phyloP scores from a whole-genome alignment of 441 rosid genomes.

The Iberis amara region DNA sequence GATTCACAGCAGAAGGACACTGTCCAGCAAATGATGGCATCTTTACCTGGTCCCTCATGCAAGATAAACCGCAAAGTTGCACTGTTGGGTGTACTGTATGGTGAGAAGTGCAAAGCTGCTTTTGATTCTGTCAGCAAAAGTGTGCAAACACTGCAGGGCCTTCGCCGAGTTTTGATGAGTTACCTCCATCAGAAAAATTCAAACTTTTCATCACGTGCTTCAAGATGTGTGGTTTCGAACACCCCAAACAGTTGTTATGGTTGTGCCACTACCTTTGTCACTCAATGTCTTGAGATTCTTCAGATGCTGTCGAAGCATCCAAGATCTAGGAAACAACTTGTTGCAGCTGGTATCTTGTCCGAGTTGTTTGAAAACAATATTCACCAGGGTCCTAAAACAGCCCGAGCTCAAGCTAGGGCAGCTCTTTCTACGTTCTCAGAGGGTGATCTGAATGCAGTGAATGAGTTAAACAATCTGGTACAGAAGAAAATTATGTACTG shows the following conservation, averaged over 20 bases:
- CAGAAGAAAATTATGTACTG: slow-evolving; percentile 99
- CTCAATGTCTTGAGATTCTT: slow-evolving; percentile 96
- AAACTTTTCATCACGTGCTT: slow-evolving; percentile 53
- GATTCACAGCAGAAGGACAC: slow-evolving; percentile 99
- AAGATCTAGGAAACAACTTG: slow-evolving; percentile 86
- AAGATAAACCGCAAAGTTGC: slow-evolving; percentile 99
- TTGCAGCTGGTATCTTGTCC: slow-evolving; percentile 82
- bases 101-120: slow-evolving; percentile 99
- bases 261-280: slow-evolving; percentile 92
- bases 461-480: slow-evolving; percentile 86
- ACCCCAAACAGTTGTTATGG: slow-evolving; percentile 98
- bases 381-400: slow-evolving; percentile 96
- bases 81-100: slow-evolving; percentile 98
- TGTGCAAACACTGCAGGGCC: slow-evolving; percentile 99
- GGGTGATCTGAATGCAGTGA: slow-evolving; percentile 85
- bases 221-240: slow-evolving; percentile 89
- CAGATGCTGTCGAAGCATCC: slow-evolving; percentile 84
- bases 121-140: slow-evolving; percentile 99
- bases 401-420: slow-evolving; percentile 93
- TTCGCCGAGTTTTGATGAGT: slow-evolving; percentile 94
- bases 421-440: slow-evolving; percentile 96
- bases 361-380: slow-evolving; percentile 98
- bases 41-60: slow-evolving; percentile 98
- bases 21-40: slow-evolving; percentile 99
- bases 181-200: slow-evolving; percentile 96